Percentiles rank a stretch among this genome's conserved stretches.
These are phyloP conservation scores for Rauvolfia tetraphylla DNA, from an alignment of 257 asterid genomes.

Conservation along the genomic window DNA sequence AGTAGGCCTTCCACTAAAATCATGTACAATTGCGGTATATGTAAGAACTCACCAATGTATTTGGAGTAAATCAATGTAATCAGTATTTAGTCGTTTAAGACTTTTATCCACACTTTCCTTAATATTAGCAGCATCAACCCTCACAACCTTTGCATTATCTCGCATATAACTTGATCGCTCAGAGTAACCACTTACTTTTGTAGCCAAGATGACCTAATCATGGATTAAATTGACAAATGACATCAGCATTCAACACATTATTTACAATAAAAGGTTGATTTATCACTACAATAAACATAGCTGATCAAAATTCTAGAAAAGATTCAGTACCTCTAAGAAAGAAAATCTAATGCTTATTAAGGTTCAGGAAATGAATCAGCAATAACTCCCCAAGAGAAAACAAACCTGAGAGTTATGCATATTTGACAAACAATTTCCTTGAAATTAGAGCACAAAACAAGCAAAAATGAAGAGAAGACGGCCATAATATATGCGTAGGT, in stretches of 20 bases:
- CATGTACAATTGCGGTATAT: background rate
- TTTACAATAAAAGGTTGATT: background rate
- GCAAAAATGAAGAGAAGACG: background rate
- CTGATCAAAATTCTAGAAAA: background rate
- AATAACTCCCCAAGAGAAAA: background rate
- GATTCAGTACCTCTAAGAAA: background rate
- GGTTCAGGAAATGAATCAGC: background rate
- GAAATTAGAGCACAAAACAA: background rate
- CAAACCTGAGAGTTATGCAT: background rate
- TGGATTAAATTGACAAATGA: slow-evolving; percentile 7
- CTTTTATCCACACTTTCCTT: slow-evolving; percentile 93
- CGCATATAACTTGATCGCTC: slow-evolving; percentile 56
- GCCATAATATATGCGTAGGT: background rate
- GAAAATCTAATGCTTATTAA: background rate
- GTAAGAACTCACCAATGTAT: slow-evolving; percentile 72
- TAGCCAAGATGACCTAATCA: slow-evolving; percentile 78
- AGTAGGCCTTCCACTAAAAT: background rate
- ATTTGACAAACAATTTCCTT: background rate
- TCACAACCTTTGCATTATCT: slow-evolving; percentile 48
- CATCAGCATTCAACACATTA: background rate
- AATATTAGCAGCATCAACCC: slow-evolving; percentile 93
- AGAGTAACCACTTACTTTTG: slow-evolving; percentile 90
- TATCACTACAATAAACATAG: background rate
- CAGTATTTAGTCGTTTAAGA: slow-evolving; percentile 83
- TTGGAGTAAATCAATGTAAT: slow-evolving; percentile 91